These are phyloP conservation scores for Calonectria pseudoturangicola DNA, from an alignment of 2,329 filamentous ascomycete genomes.

Conservation along the genomic window DNA sequence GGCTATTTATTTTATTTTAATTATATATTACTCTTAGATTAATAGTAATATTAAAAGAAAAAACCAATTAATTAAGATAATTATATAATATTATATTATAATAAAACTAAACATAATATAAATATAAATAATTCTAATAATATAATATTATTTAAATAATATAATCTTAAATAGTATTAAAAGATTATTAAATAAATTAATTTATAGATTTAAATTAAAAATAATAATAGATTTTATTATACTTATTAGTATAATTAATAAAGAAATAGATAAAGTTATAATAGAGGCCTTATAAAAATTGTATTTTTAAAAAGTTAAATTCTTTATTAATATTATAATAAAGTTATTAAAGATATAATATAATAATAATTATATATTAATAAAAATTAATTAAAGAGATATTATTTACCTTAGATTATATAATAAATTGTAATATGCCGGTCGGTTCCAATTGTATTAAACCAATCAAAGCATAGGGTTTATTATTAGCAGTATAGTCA, in stretches of 20 bases:
- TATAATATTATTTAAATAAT: slow-evolving; percentile 1
- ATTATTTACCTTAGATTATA: neutral
- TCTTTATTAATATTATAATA: neutral
- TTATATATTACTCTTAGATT: no score
- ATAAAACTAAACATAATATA: neutral
- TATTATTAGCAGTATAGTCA: no score
- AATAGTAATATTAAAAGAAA: neutral
- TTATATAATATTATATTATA: neutral
- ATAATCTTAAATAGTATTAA: neutral
- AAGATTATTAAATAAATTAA: neutral
- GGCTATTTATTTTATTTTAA: no score
- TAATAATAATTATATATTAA: neutral
- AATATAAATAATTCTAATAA: neutral
- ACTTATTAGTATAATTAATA: neutral
- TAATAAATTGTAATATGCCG: no score
- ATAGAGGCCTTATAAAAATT: neutral
- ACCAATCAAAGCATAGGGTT: no score
- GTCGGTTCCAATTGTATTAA: no score
- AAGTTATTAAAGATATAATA: neutral
- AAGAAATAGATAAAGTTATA: neutral
- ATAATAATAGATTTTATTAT: neutral
- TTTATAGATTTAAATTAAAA: neutral
- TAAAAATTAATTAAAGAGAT: neutral
- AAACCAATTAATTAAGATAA: neutral
- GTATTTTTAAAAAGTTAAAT: no score